Evolutionary conservation across 73 alveolate genomes (phyloP).

Genomic region (Paramecium sonneborni): DNA sequence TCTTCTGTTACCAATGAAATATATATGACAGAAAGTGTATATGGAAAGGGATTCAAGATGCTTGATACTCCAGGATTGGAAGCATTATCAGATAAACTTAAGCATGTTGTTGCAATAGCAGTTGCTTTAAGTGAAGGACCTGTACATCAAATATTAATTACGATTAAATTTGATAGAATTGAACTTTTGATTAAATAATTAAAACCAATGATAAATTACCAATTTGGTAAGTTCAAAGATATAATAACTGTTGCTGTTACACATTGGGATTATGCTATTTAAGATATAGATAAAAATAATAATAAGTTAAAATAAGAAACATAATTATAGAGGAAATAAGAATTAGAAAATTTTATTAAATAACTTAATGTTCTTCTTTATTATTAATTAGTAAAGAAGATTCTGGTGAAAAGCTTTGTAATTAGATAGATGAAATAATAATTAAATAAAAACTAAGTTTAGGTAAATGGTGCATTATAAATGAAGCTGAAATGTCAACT

Average conservation of each 20-base stretch:
- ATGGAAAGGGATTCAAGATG: background rate
- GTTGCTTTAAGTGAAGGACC: conserved; percentile 36
- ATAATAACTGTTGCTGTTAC: conserved; percentile 24
- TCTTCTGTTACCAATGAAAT: background rate
- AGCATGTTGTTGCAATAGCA: background rate
- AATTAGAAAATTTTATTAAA: background rate
- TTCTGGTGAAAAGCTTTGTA: background rate
- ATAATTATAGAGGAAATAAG: background rate
- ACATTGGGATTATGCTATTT: conserved; percentile 17
- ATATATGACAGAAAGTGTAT: background rate
- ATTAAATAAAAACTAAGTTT: no score
- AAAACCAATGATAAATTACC: background rate
- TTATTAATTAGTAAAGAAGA: background rate
- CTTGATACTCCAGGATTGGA: conserved; percentile 52
- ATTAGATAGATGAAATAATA: background rate
- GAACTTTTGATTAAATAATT: background rate
- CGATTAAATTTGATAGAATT: conserved; percentile 27
- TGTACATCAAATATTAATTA: background rate
- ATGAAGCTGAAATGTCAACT: background rate
- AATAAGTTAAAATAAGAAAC: background rate
- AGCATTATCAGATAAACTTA: background rate
- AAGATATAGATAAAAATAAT: background rate
- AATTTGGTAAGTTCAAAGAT: background rate
- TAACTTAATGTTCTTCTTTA: background rate
- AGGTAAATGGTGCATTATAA: background rate